Evolutionary conservation across 1,284 basidiomycete species (phyloP).

Genomic region (Puccinia coronata): DNA sequence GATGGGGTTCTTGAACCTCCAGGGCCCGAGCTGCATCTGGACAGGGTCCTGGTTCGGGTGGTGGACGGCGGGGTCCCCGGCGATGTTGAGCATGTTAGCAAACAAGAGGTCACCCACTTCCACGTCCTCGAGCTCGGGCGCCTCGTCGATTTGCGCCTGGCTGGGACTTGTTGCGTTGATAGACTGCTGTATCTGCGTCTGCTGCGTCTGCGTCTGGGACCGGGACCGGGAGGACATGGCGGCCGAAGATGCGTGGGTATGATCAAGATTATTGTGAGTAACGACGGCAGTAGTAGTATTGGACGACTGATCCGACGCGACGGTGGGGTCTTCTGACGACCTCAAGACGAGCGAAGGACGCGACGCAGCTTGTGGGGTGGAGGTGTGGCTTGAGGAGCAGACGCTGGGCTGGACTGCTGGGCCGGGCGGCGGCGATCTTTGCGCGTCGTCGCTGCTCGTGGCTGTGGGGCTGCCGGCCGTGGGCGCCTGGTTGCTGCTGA

Average conservation of each 20-base stretch:
- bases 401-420: no score
- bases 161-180: conserved; percentile 51
- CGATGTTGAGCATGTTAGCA: conserved; percentile 53
- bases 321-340: background rate
- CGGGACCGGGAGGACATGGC: background rate
- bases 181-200: no score
- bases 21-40: conserved; percentile 58
- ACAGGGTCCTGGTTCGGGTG: conserved; percentile 52
- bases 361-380: background rate
- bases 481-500: no score
- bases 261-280: no score
- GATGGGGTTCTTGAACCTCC: conserved; percentile 59
- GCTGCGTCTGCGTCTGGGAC: conserved; percentile 50
- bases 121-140: conserved; percentile 55
- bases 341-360: background rate
- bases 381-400: no score
- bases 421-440: background rate
- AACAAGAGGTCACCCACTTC: conserved; percentile 55
- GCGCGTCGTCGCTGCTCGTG: background rate
- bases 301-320: background rate
- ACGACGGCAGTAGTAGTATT: background rate
- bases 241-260: no score
- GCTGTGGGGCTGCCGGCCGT: conserved; percentile 10
- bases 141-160: conserved; percentile 54
- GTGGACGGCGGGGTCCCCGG: no score